Conservation (phyloP, 2,329 filamentous ascomycete genomes). For the Diplocarpon rosae region DNA sequence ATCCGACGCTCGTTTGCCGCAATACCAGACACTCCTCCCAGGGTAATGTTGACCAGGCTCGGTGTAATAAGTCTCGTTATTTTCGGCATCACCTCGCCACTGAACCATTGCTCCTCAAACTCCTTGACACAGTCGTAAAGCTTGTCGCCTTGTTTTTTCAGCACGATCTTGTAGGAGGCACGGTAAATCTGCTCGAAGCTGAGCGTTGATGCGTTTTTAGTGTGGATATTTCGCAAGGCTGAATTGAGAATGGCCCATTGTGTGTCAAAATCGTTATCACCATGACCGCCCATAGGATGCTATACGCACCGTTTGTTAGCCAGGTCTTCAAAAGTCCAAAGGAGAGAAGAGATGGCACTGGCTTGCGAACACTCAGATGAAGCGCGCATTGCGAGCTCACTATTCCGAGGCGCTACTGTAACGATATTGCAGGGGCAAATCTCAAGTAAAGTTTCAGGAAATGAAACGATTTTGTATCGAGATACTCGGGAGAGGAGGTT, state of each 20-base stretch:
- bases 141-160: slow-evolving; percentile 73
- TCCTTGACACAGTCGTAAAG: slow-evolving; percentile 72
- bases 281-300: slow-evolving; percentile 38
- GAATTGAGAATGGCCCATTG: slow-evolving; percentile 69
- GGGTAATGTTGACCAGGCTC: slow-evolving; percentile 49
- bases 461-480: no score
- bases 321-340: not conserved
- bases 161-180: slow-evolving; percentile 83
- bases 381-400: no score
- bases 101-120: slow-evolving; percentile 77
- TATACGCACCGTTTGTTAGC: slow-evolving; percentile 24
- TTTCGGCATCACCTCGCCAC: slow-evolving; percentile 56
- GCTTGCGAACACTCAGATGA: no score
- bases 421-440: no score
- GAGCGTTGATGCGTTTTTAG: slow-evolving; percentile 76
- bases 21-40: slow-evolving; percentile 44
- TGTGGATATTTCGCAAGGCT: slow-evolving; percentile 80
- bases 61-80: slow-evolving; percentile 63
- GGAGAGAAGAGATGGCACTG: not conserved
- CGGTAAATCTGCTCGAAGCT: slow-evolving; percentile 96
- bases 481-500: not conserved
- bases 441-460: no score
- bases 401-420: no score
- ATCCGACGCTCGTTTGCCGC: slow-evolving; percentile 70
- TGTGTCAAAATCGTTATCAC: slow-evolving; percentile 70